phyloP scores from a whole-genome alignment of 306 rosid genomes.

The Bauhinia variegata region DNA sequence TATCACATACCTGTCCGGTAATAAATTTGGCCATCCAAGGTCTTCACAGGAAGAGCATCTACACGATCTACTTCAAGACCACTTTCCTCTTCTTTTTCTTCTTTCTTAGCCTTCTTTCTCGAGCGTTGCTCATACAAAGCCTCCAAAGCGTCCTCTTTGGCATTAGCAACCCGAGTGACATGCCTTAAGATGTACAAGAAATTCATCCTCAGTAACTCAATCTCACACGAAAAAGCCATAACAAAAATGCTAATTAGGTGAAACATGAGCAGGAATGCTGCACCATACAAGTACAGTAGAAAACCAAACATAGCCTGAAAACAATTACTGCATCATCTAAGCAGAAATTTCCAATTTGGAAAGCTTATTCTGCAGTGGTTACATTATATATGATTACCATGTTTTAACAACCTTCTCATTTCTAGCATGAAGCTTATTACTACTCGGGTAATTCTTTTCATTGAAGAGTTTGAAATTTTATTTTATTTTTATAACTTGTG shows the following conservation, averaged over 20 bases:
- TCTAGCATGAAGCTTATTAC: background rate
- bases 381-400: too few species aligned
- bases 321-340: background rate
- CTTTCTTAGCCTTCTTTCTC: slow-evolving; percentile 60
- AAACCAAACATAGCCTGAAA: slow-evolving; percentile 1
- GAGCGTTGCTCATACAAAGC: slow-evolving; percentile 78
- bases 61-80: slow-evolving; percentile 72
- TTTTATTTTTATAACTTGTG: background rate
- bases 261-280: too few species aligned
- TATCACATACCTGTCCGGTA: slow-evolving; percentile 59
- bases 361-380: background rate
- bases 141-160: slow-evolving; percentile 86
- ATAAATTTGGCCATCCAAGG: slow-evolving; percentile 71
- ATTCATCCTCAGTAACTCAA: slow-evolving; percentile 11
- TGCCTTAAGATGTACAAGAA: slow-evolving; percentile 56
- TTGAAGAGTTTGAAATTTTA: background rate
- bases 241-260: background rate
- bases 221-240: slow-evolving; percentile 16
- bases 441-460: background rate
- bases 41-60: slow-evolving; percentile 90
- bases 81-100: slow-evolving; percentile 64
- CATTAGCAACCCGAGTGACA: slow-evolving; percentile 90
- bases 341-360: too few species aligned
- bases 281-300: background rate
- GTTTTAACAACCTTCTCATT: background rate